A percentile compares a stretch with the other conserved stretches of the same genome.
phyloP scores from a whole-genome alignment of 805 yeast species.

The Candida berthetii region DNA sequence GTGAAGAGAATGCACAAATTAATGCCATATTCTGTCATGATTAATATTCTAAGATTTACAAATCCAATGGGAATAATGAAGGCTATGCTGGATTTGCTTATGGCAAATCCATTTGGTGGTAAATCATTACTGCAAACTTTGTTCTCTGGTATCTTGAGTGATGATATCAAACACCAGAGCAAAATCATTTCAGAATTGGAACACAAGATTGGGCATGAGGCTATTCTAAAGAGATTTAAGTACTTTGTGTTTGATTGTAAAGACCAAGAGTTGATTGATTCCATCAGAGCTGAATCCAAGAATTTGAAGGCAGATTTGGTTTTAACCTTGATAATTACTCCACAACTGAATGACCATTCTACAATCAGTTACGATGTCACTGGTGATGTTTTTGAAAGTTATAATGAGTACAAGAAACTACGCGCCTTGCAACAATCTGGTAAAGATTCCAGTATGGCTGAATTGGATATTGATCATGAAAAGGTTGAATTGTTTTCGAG shows the following conservation, averaged over 20 bases:
- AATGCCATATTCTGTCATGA: slow-evolving; percentile 76
- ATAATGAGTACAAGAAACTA: slow-evolving; percentile 17
- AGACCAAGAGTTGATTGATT: slow-evolving; percentile 22
- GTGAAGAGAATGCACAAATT: slow-evolving; percentile 64
- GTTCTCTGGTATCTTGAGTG: slow-evolving; percentile 66
- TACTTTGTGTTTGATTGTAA: slow-evolving; percentile 27
- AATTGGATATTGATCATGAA: slow-evolving; percentile 15
- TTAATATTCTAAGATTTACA: slow-evolving; percentile 72
- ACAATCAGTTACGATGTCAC: slow-evolving; percentile 8
- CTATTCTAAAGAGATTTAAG: slow-evolving; percentile 23
- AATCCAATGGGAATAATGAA: slow-evolving; percentile 85
- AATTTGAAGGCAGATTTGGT: slow-evolving; percentile 13
- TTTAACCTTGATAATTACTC: slow-evolving; percentile 16
- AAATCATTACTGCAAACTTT: slow-evolving; percentile 67
- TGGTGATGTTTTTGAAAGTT: slow-evolving; percentile 18
- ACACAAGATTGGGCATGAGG: slow-evolving; percentile 23
- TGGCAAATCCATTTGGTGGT: slow-evolving; percentile 72
- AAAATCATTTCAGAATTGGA: slow-evolving; percentile 44
- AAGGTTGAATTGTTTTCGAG: slow-evolving; percentile 35
- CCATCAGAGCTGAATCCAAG: slow-evolving; percentile 15
- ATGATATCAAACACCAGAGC: slow-evolving; percentile 63
- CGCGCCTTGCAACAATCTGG: background rate
- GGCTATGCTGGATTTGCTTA: slow-evolving; percentile 70
- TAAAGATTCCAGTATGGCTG: slow-evolving; percentile 8
- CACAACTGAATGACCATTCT: slow-evolving; percentile 10